phyloP scores from a whole-genome alignment of 176 grass and related monocot species.

The bread wheat (Triticum aestivum) region DNA sequence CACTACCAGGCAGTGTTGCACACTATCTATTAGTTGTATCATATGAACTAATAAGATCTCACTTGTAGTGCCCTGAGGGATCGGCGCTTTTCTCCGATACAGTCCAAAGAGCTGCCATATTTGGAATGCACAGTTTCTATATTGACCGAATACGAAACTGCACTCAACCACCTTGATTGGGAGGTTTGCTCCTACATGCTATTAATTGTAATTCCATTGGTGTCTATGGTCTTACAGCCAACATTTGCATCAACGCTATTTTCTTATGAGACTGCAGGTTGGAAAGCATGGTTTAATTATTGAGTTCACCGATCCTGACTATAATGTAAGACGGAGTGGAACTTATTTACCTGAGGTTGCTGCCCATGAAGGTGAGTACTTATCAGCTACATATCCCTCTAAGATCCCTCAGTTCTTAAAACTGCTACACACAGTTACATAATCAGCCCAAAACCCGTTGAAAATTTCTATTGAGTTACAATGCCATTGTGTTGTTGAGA shows the following conservation, averaged over 20 bases:
- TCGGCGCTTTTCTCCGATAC: constrained; percentile 83
- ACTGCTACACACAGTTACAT: background rate
- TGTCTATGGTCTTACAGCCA: constrained; percentile 8
- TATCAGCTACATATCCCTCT: background rate
- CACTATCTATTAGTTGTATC: background rate
- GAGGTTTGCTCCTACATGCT: constrained; percentile 52
- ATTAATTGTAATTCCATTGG: background rate
- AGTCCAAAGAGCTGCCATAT: constrained; percentile 80
- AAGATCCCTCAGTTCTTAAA: background rate
- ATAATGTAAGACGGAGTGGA: constrained; percentile 67
- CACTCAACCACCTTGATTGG: constrained; percentile 88
- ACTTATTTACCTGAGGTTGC: constrained; percentile 99
- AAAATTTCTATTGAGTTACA: background rate
- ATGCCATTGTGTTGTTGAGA: background rate
- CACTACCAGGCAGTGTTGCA: background rate
- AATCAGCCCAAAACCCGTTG: background rate
- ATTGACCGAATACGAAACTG: constrained; percentile 78
- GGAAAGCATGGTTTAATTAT: constrained; percentile 98
- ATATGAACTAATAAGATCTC: background rate
- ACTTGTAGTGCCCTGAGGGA: constrained; percentile 86
- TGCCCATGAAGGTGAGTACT: constrained; percentile 79
- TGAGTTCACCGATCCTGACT: constrained; percentile 91
- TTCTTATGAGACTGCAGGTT: constrained; percentile 48
- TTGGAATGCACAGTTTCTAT: constrained; percentile 96
- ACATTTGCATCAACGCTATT: background rate